These are phyloP conservation scores for Mychonastes homosphaera DNA, from an alignment of 139 green algal genomes.

Conservation along the genomic window DNA sequence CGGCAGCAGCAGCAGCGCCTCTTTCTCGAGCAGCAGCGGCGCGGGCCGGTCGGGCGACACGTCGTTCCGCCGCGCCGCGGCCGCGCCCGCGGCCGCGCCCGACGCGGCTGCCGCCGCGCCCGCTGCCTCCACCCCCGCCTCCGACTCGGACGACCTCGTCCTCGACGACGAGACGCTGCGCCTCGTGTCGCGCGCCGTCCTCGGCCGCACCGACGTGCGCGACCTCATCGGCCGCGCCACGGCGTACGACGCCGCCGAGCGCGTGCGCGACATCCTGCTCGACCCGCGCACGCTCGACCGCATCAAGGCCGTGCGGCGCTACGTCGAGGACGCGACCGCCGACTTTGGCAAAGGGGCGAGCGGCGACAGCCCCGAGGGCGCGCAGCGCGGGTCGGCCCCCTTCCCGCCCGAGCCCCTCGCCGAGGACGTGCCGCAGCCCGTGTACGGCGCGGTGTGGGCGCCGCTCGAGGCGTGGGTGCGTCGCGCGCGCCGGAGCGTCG, in stretches of 20 bases:
- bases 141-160: constrained; percentile 9
- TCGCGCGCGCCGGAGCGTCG: no score
- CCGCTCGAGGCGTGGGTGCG: no score
- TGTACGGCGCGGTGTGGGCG: no score
- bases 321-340: constrained; percentile 17
- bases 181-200: constrained; percentile 27
- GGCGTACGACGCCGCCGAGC: constrained; percentile 37
- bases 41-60: no score
- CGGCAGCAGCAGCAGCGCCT: no score
- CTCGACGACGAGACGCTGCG: constrained; percentile 31
- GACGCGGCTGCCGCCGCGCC: background rate
- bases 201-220: constrained; percentile 42
- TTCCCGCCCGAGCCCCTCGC: no score
- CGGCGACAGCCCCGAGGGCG: no score
- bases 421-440: no score
- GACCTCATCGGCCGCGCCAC: constrained; percentile 42
- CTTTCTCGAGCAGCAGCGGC: no score
- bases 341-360: no score
- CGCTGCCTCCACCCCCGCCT: background rate
- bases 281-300: constrained; percentile 31
- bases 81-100: background rate
- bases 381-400: no score
- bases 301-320: constrained; percentile 28
- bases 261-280: constrained; percentile 39
- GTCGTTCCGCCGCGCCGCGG: no score